A percentile compares a stretch with the other conserved stretches of the same genome.
Evolutionary conservation across 306 rosid genomes (phyloP).

Genomic region (Trifolium fragiferum): DNA sequence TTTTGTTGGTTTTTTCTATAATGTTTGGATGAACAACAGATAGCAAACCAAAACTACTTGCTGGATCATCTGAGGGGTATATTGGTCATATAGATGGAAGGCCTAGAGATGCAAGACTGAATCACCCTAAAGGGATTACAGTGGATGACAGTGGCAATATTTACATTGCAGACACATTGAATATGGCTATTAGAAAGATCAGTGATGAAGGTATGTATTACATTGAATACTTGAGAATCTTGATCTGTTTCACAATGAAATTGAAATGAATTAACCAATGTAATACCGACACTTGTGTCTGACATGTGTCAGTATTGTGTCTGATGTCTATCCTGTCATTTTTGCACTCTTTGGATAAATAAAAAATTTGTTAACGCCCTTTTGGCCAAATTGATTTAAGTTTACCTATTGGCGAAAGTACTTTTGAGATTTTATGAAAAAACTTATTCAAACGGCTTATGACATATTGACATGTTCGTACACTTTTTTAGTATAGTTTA

Average conservation of each 20-base stretch:
- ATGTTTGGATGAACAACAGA: conserved; percentile 58
- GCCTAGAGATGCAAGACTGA: conserved; percentile 90
- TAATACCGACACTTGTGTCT: neutral
- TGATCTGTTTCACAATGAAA: conserved; percentile 4
- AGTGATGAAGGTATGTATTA: conserved; percentile 66
- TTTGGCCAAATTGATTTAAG: too few relatives aligned
- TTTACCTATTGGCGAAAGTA: too few relatives aligned
- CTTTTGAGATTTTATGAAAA: too few relatives aligned
- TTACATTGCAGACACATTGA: conserved; percentile 93
- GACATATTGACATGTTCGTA: too few relatives aligned
- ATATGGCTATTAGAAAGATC: conserved; percentile 96
- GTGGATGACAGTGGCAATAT: conserved; percentile 85
- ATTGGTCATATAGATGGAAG: conserved; percentile 92
- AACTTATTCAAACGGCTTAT: too few relatives aligned
- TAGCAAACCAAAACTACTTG: conserved; percentile 85
- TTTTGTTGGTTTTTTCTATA: conserved; percentile 33
- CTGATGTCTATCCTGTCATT: too few relatives aligned
- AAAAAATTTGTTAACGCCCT: too few relatives aligned
- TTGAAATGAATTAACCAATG: neutral
- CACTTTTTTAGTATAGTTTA: too few relatives aligned
- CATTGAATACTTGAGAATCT: conserved; percentile 17
- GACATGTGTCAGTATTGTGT: neutral
- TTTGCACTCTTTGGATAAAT: too few relatives aligned
- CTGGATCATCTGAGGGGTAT: conserved; percentile 93
- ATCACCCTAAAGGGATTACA: conserved; percentile 89